Evolutionary conservation across 768 basidiomycete species (phyloP).

Genomic region (Podaxis sp.): DNA sequence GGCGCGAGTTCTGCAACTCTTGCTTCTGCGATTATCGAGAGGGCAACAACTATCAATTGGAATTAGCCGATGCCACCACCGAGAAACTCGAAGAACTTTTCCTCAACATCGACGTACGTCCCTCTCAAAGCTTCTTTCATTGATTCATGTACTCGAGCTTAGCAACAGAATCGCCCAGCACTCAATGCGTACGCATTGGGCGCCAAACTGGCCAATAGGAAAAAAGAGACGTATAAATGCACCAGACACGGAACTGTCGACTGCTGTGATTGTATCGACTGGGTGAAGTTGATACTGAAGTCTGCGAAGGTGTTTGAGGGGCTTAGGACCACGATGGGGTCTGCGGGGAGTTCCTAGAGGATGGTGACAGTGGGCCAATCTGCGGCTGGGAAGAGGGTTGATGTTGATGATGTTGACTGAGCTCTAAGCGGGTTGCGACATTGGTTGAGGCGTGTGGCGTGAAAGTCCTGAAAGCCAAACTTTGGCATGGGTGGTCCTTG

Average conservation of each 20-base stretch:
- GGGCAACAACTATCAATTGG: constrained; percentile 24
- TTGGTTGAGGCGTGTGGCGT: too few relatives aligned
- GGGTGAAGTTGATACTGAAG: background rate
- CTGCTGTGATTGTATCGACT: background rate
- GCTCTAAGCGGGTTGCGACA: too few relatives aligned
- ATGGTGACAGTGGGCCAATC: background rate
- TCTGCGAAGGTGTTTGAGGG: background rate
- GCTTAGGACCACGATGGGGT: background rate
- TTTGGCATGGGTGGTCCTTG: too few relatives aligned
- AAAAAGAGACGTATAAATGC: background rate
- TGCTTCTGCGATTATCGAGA: constrained; percentile 28
- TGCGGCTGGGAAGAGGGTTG: background rate
- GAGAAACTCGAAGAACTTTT: constrained; percentile 17
- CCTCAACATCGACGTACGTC: constrained; percentile 9
- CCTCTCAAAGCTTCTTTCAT: background rate
- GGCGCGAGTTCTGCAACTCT: constrained; percentile 24
- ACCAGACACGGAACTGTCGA: background rate
- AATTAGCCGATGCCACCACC: background rate
- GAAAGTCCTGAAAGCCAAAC: too few relatives aligned
- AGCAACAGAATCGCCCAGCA: background rate
- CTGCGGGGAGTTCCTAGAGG: background rate
- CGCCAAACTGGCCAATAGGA: background rate
- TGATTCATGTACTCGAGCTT: background rate
- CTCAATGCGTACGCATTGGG: background rate
- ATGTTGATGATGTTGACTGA: background rate